These are phyloP conservation scores for Hygrophorus pudorinus DNA, from an alignment of 768 basidiomycete species.

Conservation along the genomic window DNA sequence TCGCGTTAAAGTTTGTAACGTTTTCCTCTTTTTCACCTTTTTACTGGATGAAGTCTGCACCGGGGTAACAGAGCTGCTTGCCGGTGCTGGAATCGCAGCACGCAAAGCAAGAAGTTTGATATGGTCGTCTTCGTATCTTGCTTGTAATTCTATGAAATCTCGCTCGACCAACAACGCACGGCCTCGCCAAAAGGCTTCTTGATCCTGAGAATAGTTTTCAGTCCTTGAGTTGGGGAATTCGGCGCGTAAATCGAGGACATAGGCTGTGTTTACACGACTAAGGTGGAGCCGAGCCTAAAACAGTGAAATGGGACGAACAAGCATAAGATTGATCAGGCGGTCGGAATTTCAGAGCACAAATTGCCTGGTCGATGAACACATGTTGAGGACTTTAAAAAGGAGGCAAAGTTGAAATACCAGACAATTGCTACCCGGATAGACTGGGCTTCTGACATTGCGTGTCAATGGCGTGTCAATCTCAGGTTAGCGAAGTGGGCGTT, in stretches of 20 bases:
- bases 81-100: background rate
- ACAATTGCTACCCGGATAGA: constrained; percentile 34
- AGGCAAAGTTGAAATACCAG: constrained; percentile 9
- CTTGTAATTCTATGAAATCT: constrained; percentile 26
- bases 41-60: constrained; percentile 11
- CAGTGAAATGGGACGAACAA: constrained; percentile 21
- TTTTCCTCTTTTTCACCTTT: background rate
- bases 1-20: background rate
- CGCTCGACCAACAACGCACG: constrained; percentile 33
- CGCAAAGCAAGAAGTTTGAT: constrained; percentile 24
- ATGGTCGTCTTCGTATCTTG: constrained; percentile 30
- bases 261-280: constrained; percentile 21
- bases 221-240: constrained; percentile 20
- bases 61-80: background rate
- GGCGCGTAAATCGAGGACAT: constrained; percentile 30
- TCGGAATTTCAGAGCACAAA: constrained; percentile 35
- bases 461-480: too few relatives aligned
- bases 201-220: background rate
- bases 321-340: constrained; percentile 29
- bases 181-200: constrained; percentile 27
- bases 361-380: constrained; percentile 23
- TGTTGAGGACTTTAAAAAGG: constrained; percentile 1
- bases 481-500: too few relatives aligned
- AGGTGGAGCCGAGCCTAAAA: background rate
- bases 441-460: constrained; percentile 15